Evolutionary conservation across 805 yeast genomes (phyloP), one percentile per base, ranked within the genome.

Genomic region (Saturnispora ahearnii): DNA sequence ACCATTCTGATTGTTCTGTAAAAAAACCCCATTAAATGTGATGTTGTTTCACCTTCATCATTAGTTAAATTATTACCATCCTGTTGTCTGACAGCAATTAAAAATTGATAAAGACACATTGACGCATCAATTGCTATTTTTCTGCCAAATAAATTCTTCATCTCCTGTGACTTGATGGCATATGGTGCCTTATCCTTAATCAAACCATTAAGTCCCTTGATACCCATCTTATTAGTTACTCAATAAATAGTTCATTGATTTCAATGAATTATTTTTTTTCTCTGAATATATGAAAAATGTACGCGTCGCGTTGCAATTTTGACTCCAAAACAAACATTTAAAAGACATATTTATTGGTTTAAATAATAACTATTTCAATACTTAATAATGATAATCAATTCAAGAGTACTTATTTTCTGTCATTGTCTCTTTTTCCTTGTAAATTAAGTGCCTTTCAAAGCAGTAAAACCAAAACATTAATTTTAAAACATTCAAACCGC

Each of bases 61-160:
- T 79, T 84, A 24, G 93, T 82, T 61, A 93, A 73, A 63, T 89
- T 95, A 54, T 81, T 88, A n/a, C 99, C 99, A 61, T 93, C 98
- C 51, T 85, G 89, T 59, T 91, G 98, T 62, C 99, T 77, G 4
- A 93, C 99, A 0, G 98, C 97, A 61, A 93, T 90, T 45, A 93
- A 73, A 62, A 91, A 93, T 67, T 93, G 99, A 64, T 93, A 93
- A 38, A 93, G 73, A 57, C 96, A 88, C 99, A 93, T 93, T 9
- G 98, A 90, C 3, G 95, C 95, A 69, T 86, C 91, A 53, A 93
- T 90, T 52, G 99, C 99, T n/a, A 93, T 96, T 70, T 93, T 93
- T 42, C 98, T 73, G 1, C 99, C 99, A 60, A 87, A 84, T 44
- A 89, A 77, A 13, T 85, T 74, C 67, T 91, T 91, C 71, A 91